These are phyloP conservation scores for Diversispora eburnea DNA, from an alignment of 192 early-diverging fungal species.

Conservation along the genomic window DNA sequence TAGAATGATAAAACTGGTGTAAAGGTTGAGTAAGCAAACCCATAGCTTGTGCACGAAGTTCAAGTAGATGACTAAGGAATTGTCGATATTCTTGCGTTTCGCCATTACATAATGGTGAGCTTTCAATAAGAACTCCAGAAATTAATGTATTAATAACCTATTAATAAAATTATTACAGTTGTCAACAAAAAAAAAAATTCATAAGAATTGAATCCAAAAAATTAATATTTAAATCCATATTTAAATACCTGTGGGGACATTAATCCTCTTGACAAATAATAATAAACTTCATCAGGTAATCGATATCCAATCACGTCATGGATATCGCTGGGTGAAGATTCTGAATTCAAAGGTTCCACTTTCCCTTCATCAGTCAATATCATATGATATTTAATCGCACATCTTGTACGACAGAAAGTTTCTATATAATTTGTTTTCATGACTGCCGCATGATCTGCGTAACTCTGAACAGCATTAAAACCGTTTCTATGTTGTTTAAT, in stretches of 20 bases:
- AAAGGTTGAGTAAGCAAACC: slow-evolving; percentile 54
- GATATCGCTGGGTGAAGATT: slow-evolving; percentile 67
- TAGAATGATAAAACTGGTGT: slow-evolving; percentile 61
- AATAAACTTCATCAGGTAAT: slow-evolving; percentile 67
- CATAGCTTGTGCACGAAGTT: slow-evolving; percentile 57
- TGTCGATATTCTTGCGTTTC: slow-evolving; percentile 70
- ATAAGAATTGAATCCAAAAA: not conserved
- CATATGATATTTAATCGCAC: slow-evolving; percentile 67
- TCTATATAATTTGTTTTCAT: slow-evolving; percentile 66
- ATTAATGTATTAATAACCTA: slow-evolving; percentile 62
- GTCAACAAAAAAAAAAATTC: not conserved
- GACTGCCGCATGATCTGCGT: slow-evolving; percentile 54
- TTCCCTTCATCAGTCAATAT: slow-evolving; percentile 68
- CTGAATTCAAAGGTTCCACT: slow-evolving; percentile 61
- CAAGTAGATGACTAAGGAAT: slow-evolving; percentile 57
- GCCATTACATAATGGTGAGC: slow-evolving; percentile 74
- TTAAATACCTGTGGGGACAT: slow-evolving; percentile 50
- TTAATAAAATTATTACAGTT: not conserved
- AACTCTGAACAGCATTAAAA: slow-evolving; percentile 65
- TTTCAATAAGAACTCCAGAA: slow-evolving; percentile 63
- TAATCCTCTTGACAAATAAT: slow-evolving; percentile 62
- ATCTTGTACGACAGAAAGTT: slow-evolving; percentile 65
- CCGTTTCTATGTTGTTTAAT: slow-evolving; percentile 67
- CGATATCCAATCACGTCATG: slow-evolving; percentile 80
- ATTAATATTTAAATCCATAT: not conserved